phyloP scores from a whole-genome alignment of 2,329 filamentous ascomycete genomes.

The Arthroderma sp. region DNA sequence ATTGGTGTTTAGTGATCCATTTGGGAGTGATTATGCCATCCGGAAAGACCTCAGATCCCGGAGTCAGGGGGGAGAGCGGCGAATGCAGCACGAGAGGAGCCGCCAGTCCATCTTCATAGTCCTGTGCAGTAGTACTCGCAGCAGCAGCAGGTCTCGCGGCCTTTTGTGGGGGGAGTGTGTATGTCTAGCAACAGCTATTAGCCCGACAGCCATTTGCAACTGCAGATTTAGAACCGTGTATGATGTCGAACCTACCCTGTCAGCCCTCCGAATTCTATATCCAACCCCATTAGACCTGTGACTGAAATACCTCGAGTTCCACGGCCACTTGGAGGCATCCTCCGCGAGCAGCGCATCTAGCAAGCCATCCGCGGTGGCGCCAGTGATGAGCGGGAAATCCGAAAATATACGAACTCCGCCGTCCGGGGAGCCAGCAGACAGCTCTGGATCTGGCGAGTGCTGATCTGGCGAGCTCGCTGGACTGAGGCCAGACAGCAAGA shows the following conservation, averaged over 20 bases:
- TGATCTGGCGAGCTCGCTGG: not conserved
- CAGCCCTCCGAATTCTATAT: constrained; percentile 61
- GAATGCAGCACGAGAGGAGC: constrained; percentile 61
- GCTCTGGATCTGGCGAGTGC: constrained; percentile 23
- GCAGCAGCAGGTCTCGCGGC: constrained; percentile 43
- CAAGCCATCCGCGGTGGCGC: constrained; percentile 53
- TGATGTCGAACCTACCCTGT: constrained; percentile 80
- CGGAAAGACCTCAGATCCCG: constrained; percentile 69
- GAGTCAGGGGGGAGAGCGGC: constrained; percentile 78
- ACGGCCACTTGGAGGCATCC: constrained; percentile 54
- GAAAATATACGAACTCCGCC: constrained; percentile 55
- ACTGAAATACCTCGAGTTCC: constrained; percentile 47
- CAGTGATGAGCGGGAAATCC: constrained; percentile 55
- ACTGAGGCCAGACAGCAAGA: constrained; percentile 68
- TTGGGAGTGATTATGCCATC: constrained; percentile 72
- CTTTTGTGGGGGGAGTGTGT: constrained; percentile 50
- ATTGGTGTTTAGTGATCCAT: constrained; percentile 85
- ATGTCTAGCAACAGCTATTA: constrained; percentile 28
- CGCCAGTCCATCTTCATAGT: constrained; percentile 24
- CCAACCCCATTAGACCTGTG: constrained; percentile 40
- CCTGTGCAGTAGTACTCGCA: constrained; percentile 34
- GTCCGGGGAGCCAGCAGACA: not conserved
- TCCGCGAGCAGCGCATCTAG: constrained; percentile 53
- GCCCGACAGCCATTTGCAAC: too few relatives aligned
- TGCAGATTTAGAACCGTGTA: too few relatives aligned